These are phyloP conservation scores for Pelargonium myrrhifolium DNA, from an alignment of 441 rosid genomes.

Conservation along the genomic window DNA sequence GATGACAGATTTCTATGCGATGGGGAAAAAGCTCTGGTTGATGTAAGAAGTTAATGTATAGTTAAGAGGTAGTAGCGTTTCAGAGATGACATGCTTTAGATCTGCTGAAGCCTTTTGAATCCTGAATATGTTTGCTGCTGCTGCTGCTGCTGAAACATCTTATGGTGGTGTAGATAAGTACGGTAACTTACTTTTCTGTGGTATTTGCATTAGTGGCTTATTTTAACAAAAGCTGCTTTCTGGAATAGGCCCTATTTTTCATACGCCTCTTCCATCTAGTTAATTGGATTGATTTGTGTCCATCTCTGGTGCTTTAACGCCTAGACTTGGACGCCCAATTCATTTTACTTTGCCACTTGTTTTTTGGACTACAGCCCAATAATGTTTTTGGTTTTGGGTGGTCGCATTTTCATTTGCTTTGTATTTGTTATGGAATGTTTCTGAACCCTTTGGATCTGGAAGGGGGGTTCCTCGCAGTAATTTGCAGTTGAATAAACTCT, in stretches of 20 bases:
- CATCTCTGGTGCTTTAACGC: too few species aligned
- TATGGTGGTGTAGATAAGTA: conserved; percentile 32
- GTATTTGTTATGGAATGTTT: too few species aligned
- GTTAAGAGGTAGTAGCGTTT: conserved; percentile 23
- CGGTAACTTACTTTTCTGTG: conserved; percentile 12
- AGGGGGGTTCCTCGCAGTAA: too few species aligned
- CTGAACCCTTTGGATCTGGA: too few species aligned
- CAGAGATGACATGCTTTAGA: conserved; percentile 16
- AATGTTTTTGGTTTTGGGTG: conserved; percentile 5
- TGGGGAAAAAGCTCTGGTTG: conserved; percentile 17
- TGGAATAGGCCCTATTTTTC: conserved; percentile 38
- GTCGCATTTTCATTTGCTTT: background rate
- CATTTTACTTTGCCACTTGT: background rate
- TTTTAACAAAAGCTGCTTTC: conserved; percentile 38
- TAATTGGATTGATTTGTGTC: background rate
- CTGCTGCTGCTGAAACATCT: conserved; percentile 11
- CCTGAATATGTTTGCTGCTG: background rate
- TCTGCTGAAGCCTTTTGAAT: conserved; percentile 12
- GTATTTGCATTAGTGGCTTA: conserved; percentile 30
- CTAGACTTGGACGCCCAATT: too few species aligned
- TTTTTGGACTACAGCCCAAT: background rate
- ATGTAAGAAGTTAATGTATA: conserved; percentile 41
- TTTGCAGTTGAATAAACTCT: too few species aligned
- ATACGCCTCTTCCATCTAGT: conserved; percentile 26
- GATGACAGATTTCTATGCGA: conserved; percentile 21